Evolutionary conservation across 2,329 filamentous ascomycete species (phyloP).

Genomic region (Trichoderma atroviride): DNA sequence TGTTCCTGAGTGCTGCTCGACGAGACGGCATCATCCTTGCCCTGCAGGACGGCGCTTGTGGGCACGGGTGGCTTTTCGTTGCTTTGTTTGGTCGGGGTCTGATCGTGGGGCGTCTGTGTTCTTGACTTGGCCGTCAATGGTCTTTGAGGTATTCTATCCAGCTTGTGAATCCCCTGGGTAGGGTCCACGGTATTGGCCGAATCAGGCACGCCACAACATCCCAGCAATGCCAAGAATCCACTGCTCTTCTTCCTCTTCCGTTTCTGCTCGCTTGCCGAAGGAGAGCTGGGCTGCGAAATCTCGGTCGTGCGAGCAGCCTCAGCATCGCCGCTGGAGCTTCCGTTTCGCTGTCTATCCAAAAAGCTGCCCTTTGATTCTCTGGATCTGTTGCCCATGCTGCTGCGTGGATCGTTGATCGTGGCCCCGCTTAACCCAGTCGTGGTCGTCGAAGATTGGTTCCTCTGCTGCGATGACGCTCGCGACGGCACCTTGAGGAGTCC

Average conservation of each 20-base stretch:
- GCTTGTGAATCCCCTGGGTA: slow-evolving; percentile 60
- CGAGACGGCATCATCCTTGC: slow-evolving; percentile 50
- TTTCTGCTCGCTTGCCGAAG: slow-evolving; percentile 51
- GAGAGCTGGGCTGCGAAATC: slow-evolving; percentile 56
- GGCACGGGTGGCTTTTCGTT: slow-evolving; percentile 54
- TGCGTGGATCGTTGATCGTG: slow-evolving; percentile 60
- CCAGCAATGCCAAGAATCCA: slow-evolving; percentile 63
- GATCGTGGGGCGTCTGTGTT: slow-evolving; percentile 56
- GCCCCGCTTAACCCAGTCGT: slow-evolving; percentile 63
- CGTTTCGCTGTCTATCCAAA: slow-evolving; percentile 64
- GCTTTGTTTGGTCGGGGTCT: slow-evolving; percentile 45
- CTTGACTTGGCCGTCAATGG: slow-evolving; percentile 58
- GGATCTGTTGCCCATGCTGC: slow-evolving; percentile 65
- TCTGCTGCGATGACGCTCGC: slow-evolving; percentile 62
- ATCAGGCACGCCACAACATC: slow-evolving; percentile 68
- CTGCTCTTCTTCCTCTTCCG: slow-evolving; percentile 60
- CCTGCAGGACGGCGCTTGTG: slow-evolving; percentile 41
- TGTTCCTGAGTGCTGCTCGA: slow-evolving; percentile 53
- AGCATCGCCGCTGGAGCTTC: slow-evolving; percentile 61
- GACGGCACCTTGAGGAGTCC: slow-evolving; percentile 62
- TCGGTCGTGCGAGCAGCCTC: slow-evolving; percentile 54
- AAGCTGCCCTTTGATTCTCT: slow-evolving; percentile 69
- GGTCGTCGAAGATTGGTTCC: slow-evolving; percentile 61
- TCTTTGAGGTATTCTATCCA: slow-evolving; percentile 58
- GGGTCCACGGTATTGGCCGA: slow-evolving; percentile 58